These are phyloP conservation scores for Candida awuae DNA, from an alignment of 805 yeast genomes.

Conservation along the genomic window DNA sequence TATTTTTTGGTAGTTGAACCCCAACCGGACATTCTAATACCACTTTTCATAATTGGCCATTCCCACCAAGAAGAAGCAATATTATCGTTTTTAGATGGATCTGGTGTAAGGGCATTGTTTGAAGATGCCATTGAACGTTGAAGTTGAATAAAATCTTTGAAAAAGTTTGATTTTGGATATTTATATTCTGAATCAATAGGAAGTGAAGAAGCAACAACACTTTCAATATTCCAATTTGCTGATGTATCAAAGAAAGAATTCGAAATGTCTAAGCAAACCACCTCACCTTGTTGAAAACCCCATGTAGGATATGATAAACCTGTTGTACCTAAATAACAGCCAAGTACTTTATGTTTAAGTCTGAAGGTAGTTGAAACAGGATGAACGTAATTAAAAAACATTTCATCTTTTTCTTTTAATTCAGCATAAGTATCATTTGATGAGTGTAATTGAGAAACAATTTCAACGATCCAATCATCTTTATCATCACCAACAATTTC, in stretches of 20 bases:
- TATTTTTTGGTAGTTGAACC: slow-evolving; percentile 45
- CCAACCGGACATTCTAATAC: slow-evolving; percentile 77
- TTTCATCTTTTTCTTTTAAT: slow-evolving; percentile 29
- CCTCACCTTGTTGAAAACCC: slow-evolving; percentile 97
- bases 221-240: slow-evolving; percentile 79
- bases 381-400: slow-evolving; percentile 48
- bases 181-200: slow-evolving; percentile 26
- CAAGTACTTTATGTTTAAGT: slow-evolving; percentile 55
- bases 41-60: slow-evolving; percentile 66
- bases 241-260: slow-evolving; percentile 38
- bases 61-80: slow-evolving; percentile 76
- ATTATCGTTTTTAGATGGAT: slow-evolving; percentile 59
- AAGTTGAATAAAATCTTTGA: slow-evolving; percentile 61
- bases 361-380: slow-evolving; percentile 82
- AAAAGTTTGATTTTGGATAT: slow-evolving; percentile 46
- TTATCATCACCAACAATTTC: slow-evolving; percentile 56
- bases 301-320: slow-evolving; percentile 82
- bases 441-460: slow-evolving; percentile 44
- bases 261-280: slow-evolving; percentile 48
- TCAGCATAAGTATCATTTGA: slow-evolving; percentile 21
- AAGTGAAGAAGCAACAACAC: slow-evolving; percentile 47
- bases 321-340: slow-evolving; percentile 80
- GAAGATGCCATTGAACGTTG: slow-evolving; percentile 80
- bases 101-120: slow-evolving; percentile 76
- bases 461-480: slow-evolving; percentile 73